phyloP scores from a whole-genome alignment of 2,329 filamentous ascomycete species.

The Fusarium floridanum region DNA sequence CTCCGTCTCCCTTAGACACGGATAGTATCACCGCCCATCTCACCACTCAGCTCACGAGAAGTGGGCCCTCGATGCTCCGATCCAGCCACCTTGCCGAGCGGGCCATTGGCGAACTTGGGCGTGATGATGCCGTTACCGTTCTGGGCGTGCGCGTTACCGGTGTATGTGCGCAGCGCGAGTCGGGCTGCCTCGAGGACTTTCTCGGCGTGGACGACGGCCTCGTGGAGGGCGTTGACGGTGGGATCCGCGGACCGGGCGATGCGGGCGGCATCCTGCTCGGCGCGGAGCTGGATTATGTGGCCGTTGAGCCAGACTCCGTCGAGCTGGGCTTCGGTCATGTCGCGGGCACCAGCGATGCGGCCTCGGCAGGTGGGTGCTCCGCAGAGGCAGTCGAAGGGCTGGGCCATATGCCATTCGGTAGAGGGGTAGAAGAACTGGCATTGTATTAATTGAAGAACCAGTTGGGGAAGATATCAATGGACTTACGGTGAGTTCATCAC shows the following conservation, averaged over 20 bases:
- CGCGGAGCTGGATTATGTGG: conserved; percentile 69
- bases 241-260: conserved; percentile 49
- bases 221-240: conserved; percentile 57
- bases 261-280: conserved; percentile 51
- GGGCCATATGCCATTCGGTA: conserved; percentile 81
- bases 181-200: conserved; percentile 61
- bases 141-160: conserved; percentile 16
- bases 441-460: conserved; percentile 4
- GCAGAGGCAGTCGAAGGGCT: conserved; percentile 77
- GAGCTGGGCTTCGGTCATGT: conserved; percentile 68
- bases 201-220: conserved; percentile 61
- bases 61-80: conserved; percentile 60
- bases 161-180: conserved; percentile 58
- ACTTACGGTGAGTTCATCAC: conserved; percentile 69
- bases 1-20: conserved; percentile 36
- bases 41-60: conserved; percentile 68
- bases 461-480: too few relatives aligned
- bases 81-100: conserved; percentile 41
- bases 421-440: conserved; percentile 78
- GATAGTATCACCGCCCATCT: conserved; percentile 72
- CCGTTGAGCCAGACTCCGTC: conserved; percentile 71
- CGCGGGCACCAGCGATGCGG: conserved; percentile 71
- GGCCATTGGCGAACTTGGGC: conserved; percentile 40
- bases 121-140: conserved; percentile 32
- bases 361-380: conserved; percentile 69